phyloP scores from a whole-genome alignment of 106 monocot species.

The Acanthochlamys bracteata region DNA sequence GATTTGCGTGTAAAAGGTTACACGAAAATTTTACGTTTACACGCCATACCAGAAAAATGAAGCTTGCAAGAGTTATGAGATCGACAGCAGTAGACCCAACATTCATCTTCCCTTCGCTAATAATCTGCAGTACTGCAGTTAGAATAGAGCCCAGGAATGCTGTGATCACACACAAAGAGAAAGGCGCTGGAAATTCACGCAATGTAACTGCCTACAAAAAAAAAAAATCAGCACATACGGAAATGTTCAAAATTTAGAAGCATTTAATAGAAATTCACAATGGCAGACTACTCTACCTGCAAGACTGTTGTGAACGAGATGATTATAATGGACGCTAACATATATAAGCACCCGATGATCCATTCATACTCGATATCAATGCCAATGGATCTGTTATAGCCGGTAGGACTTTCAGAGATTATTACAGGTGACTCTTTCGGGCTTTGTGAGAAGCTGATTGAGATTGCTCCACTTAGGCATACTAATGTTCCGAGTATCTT shows the following conservation, averaged over 20 bases:
- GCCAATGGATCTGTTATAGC: neutral
- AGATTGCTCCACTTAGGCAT: slow-evolving; percentile 50
- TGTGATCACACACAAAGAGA: slow-evolving; percentile 32
- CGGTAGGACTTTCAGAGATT: neutral
- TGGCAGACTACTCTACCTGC: slow-evolving; percentile 40
- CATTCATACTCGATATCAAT: slow-evolving; percentile 21
- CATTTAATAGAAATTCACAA: too few species aligned
- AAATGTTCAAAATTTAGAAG: too few species aligned
- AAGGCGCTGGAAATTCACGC: slow-evolving; percentile 51
- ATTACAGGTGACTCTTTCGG: slow-evolving; percentile 8
- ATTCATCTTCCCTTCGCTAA: slow-evolving; percentile 33
- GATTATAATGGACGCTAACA: slow-evolving; percentile 23
- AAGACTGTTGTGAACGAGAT: slow-evolving; percentile 43
- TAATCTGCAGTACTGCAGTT: slow-evolving; percentile 26
- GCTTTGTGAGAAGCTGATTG: slow-evolving; percentile 60
- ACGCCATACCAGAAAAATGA: slow-evolving; percentile 31
- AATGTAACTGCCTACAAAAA: slow-evolving; percentile 44
- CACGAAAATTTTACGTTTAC: neutral
- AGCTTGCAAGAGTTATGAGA: slow-evolving; percentile 7
- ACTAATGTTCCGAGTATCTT: slow-evolving; percentile 64
- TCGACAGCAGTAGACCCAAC: slow-evolving; percentile 21
- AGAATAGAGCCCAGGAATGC: slow-evolving; percentile 34
- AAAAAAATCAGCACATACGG: too few species aligned
- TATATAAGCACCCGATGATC: slow-evolving; percentile 52
- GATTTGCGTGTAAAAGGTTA: neutral